These are phyloP conservation scores for Neofusicoccum kwambonambiense DNA, from an alignment of 2,329 filamentous ascomycete species.

Conservation along the genomic window DNA sequence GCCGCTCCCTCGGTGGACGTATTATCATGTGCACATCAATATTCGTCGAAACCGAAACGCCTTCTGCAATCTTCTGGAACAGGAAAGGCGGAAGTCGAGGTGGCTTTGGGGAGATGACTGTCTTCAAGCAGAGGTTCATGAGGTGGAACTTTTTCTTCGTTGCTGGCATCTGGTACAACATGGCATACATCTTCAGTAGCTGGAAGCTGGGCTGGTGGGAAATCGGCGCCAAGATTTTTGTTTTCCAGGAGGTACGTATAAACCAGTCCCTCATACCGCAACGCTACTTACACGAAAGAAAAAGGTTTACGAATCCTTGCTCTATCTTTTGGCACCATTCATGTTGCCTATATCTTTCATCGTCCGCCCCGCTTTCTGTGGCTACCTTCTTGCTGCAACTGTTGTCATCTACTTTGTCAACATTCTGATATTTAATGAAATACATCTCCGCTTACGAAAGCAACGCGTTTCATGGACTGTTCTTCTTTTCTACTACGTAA, in stretches of 20 bases:
- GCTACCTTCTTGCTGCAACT: too few relatives aligned
- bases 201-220: constrained; percentile 53
- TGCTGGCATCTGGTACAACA: constrained; percentile 49
- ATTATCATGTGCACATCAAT: constrained; percentile 51
- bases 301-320: too few relatives aligned
- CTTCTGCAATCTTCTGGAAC: constrained; percentile 44
- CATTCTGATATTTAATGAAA: too few relatives aligned
- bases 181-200: constrained; percentile 46
- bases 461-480: too few relatives aligned
- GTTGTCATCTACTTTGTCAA: too few relatives aligned
- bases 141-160: constrained; percentile 56
- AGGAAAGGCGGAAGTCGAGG: constrained; percentile 40
- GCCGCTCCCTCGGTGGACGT: constrained; percentile 44
- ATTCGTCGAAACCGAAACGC: constrained; percentile 54
- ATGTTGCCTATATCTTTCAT: too few relatives aligned
- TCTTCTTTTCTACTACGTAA: too few relatives aligned
- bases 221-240: constrained; percentile 51
- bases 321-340: too few relatives aligned
- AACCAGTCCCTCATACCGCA: too few relatives aligned
- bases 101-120: constrained; percentile 54
- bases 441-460: too few relatives aligned
- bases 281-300: too few relatives aligned
- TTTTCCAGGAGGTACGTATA: constrained; percentile 21
- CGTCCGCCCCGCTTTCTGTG: too few relatives aligned
- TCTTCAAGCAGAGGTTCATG: constrained; percentile 52